Evolutionary conservation across 2,329 filamentous ascomycete genomes (phyloP).

Genomic region (Scleromitrula shiraiana): DNA sequence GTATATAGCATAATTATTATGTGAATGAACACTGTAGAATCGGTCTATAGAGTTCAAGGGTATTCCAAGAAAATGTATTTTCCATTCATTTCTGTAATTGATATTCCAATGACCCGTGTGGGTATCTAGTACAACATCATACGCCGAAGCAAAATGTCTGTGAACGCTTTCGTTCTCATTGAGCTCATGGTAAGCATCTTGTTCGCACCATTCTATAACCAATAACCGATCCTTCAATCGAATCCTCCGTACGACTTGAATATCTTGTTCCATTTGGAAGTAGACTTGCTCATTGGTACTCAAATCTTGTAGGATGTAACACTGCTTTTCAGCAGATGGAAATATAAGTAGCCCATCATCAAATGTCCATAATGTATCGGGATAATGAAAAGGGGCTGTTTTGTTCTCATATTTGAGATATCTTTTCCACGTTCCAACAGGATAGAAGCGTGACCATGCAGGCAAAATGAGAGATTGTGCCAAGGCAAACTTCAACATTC

Average conservation of each 20-base stretch:
- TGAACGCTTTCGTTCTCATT: slow-evolving; percentile 44
- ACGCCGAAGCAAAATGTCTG: slow-evolving; percentile 52
- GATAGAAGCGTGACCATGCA: slow-evolving; percentile 26
- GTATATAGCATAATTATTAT: slow-evolving; percentile 53
- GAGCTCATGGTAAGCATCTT: slow-evolving; percentile 41
- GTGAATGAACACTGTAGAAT: slow-evolving; percentile 54
- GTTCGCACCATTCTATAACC: slow-evolving; percentile 57
- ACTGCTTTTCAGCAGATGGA: slow-evolving; percentile 29
- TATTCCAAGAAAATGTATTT: slow-evolving; percentile 49
- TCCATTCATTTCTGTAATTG: slow-evolving; percentile 41
- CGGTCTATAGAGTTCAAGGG: slow-evolving; percentile 47
- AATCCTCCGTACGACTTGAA: slow-evolving; percentile 48
- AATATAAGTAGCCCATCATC: slow-evolving; percentile 47
- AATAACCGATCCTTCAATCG: slow-evolving; percentile 46
- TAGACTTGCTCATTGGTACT: slow-evolving; percentile 40
- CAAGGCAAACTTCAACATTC: slow-evolving; percentile 37
- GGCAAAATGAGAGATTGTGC: slow-evolving; percentile 30
- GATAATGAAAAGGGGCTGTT: slow-evolving; percentile 38
- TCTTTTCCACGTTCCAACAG: slow-evolving; percentile 39
- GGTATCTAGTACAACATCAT: slow-evolving; percentile 36
- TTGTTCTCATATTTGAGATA: slow-evolving; percentile 36
- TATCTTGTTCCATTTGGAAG: slow-evolving; percentile 42
- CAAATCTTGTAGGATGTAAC: slow-evolving; percentile 44
- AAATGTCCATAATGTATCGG: slow-evolving; percentile 47
- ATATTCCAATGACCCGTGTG: slow-evolving; percentile 33